Percentiles rank a stretch among this genome's conserved stretches.
These are phyloP conservation scores for Scytalidium lignicola DNA, from an alignment of 2,329 filamentous ascomycete species.

Conservation along the genomic window DNA sequence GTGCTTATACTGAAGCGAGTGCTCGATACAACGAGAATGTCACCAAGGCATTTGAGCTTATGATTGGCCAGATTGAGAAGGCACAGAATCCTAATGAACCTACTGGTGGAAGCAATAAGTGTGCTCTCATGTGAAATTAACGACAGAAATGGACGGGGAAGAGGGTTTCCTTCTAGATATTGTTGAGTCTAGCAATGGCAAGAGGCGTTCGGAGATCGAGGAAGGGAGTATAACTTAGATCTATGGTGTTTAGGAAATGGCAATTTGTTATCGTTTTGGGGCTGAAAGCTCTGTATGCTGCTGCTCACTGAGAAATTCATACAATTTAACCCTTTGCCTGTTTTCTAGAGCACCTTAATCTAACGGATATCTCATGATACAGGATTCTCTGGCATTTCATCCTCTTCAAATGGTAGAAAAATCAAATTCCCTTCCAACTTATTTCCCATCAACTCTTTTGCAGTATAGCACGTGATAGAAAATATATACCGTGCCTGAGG, in stretches of 20 bases:
- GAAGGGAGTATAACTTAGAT: not conserved
- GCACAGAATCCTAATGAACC: slow-evolving; percentile 85
- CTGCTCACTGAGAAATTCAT: not conserved
- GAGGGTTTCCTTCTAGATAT: not conserved
- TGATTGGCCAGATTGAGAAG: slow-evolving; percentile 94
- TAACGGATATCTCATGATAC: no score
- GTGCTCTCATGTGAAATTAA: slow-evolving; percentile 67
- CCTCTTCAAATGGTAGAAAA: no score
- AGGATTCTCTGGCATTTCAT: no score
- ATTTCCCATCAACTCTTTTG: no score
- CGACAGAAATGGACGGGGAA: not conserved
- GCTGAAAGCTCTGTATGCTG: not conserved
- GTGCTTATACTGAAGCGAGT: slow-evolving; percentile 91
- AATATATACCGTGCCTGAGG: not conserved
- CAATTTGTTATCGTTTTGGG: not conserved
- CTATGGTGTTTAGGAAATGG: not conserved
- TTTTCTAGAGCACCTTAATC: no score
- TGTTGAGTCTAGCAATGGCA: not conserved
- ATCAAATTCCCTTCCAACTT: no score
- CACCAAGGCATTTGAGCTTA: slow-evolving; percentile 82
- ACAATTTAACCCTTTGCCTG: no score
- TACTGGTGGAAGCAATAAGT: slow-evolving; percentile 70
- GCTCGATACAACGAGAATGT: slow-evolving; percentile 95
- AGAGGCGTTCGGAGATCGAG: not conserved
- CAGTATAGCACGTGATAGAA: not conserved